A percentile compares a stretch with the other conserved stretches of the same genome.
phyloP scores from a whole-genome alignment of 305 asterid genomes.

The Solanum hybrid region DNA sequence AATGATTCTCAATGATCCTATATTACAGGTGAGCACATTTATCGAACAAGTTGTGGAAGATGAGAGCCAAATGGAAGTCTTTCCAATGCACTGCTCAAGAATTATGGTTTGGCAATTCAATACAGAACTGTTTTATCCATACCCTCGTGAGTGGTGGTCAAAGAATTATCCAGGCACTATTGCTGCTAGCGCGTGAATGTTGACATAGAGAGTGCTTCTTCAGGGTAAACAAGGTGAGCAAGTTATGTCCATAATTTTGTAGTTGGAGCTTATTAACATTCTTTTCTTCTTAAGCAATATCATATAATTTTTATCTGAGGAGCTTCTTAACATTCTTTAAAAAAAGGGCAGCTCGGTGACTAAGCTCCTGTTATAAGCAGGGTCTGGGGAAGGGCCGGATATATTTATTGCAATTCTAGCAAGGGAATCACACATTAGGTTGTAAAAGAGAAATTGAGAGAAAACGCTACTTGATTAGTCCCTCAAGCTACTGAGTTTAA shows the following conservation, averaged over 20 bases:
- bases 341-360: background rate
- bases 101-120: slow-evolving; percentile 59
- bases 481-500: background rate
- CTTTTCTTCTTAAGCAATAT: background rate
- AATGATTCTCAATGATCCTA: background rate
- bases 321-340: background rate
- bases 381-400: background rate
- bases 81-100: slow-evolving; percentile 33
- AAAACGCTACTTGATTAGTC: background rate
- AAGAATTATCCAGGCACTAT: slow-evolving; percentile 13
- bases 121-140: slow-evolving; percentile 7
- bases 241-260: background rate
- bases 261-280: background rate
- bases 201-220: background rate
- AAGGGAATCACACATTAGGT: background rate
- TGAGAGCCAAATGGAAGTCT: slow-evolving; percentile 77
- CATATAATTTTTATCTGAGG: background rate
- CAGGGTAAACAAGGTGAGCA: background rate
- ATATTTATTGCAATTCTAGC: background rate
- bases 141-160: slow-evolving; percentile 8
- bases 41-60: slow-evolving; percentile 72
- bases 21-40: slow-evolving; percentile 52
- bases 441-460: background rate
- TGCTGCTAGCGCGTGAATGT: slow-evolving; percentile 17
- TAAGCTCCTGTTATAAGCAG: background rate